These are phyloP conservation scores for Colletotrichum somersetense DNA, from an alignment of 2,329 filamentous ascomycete genomes.

Conservation along the genomic window DNA sequence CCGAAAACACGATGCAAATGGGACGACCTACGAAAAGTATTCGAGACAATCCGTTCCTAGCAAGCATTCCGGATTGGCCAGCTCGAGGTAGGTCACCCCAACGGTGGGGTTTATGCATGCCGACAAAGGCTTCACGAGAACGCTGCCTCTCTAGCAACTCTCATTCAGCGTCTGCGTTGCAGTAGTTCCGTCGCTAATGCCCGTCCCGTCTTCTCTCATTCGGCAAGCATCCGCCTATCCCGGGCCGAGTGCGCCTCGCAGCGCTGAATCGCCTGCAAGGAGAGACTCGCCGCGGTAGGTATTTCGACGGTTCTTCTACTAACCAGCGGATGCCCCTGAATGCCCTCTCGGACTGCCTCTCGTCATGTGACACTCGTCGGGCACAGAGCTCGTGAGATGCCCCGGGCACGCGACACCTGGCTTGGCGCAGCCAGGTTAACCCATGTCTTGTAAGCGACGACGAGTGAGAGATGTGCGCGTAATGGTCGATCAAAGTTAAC, in stretches of 20 bases:
- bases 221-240: background rate
- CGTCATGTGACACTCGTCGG: conserved; percentile 16
- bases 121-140: conserved; percentile 11
- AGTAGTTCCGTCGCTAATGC: conserved; percentile 17
- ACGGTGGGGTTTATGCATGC: conserved; percentile 18
- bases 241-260: background rate
- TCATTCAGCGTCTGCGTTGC: conserved; percentile 9
- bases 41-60: background rate
- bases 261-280: background rate
- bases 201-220: conserved; percentile 3
- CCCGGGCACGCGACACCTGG: conserved; percentile 15
- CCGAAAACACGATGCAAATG: conserved; percentile 1
- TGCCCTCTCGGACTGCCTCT: background rate
- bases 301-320: background rate
- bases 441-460: conserved; percentile 8
- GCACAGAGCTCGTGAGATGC: background rate
- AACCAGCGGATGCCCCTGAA: background rate
- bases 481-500: background rate
- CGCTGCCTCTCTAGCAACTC: conserved; percentile 13
- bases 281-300: background rate
- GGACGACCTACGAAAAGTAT: background rate
- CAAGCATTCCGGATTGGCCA: conserved; percentile 26
- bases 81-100: background rate
- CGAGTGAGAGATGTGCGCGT: conserved; percentile 13
- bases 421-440: conserved; percentile 10